Base-by-base conservation (phyloP, 2,329 filamentous ascomycete species). In the Pseudopithomyces chartarum region DNA sequence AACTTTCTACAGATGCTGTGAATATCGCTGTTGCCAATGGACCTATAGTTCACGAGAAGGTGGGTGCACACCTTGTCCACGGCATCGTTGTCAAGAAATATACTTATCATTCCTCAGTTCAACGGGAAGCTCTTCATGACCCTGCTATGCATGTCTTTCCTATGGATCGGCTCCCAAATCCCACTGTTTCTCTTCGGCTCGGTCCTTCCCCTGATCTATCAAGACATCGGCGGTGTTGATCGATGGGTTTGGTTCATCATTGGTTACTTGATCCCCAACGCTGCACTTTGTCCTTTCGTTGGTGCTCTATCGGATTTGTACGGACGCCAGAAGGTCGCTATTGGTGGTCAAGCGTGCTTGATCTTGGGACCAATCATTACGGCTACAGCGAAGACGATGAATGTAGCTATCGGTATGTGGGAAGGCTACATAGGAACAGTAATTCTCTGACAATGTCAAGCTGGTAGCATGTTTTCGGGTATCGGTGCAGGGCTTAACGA, bases 401-500 rank as follows among this genome's bases (percentile, higher is more conserved):
- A 71, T 38, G 65, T 69, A 12, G 63, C 65, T 6, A 73, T 73
- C 33, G 66, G 70, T 68, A 66, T 22, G 43, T 32, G 11, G 23
- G 3, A 17, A 17, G n/a, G 6, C 59, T 53, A 20, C 6, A 32
- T 48, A 52, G 43, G 13, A 32, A 19, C 49, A 36, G 23, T 17
- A 13, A 6, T 10, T 43, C 3, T 3, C 20, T 43, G 40, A 43
- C 40, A 26, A 23, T 13, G 10, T 2, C 1, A 39, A 71, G 68
- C 64, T 53, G 70, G 68, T 6, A 60, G 65, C 13, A 80, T 82
- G 2, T 79, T 90, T 60, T 81, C 87, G 10, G 88, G 88, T 1
- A 77, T 85, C 6, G 88, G 87, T 33, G 87, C 87, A 11, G 88
- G 88, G 13, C 82, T 90, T 58, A 87, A 87, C 62, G 87, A 90